phyloP scores from a whole-genome alignment of 1,284 basidiomycete species.

The Caloboletus firmus region DNA sequence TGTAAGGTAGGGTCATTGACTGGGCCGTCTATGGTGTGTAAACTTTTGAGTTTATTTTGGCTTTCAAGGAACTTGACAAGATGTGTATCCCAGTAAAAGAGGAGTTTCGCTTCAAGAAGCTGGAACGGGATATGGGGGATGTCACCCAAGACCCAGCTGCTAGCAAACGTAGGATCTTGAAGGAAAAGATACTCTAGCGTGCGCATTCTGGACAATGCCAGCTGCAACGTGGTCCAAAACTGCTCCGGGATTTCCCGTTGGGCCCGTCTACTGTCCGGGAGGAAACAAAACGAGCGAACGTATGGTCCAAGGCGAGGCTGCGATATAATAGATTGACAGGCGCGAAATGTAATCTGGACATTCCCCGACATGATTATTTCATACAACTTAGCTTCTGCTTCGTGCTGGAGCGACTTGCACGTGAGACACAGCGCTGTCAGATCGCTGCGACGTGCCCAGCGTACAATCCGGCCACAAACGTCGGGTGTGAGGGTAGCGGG shows the following conservation, averaged over 20 bases:
- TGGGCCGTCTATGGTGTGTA: constrained; percentile 31
- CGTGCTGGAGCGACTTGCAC: constrained; percentile 27
- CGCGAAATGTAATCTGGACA: constrained; percentile 25
- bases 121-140: constrained; percentile 33
- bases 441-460: constrained; percentile 30
- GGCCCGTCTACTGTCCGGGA: constrained; percentile 21
- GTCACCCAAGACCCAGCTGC: constrained; percentile 31
- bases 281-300: constrained; percentile 29
- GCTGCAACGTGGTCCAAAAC: constrained; percentile 29
- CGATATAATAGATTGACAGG: constrained; percentile 29
- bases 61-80: constrained; percentile 36
- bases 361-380: constrained; percentile 27
- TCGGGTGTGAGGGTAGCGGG: constrained; percentile 20
- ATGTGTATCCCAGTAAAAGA: constrained; percentile 31
- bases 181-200: constrained; percentile 29
- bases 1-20: constrained; percentile 22
- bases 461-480: constrained; percentile 28
- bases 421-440: constrained; percentile 30
- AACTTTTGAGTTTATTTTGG: constrained; percentile 33
- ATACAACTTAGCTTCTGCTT: constrained; percentile 33
- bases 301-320: constrained; percentile 28
- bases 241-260: constrained; percentile 26
- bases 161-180: constrained; percentile 31
- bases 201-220: constrained; percentile 31
- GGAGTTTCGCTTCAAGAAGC: constrained; percentile 31